Evolutionary conservation across 192 early-diverging fungal species (phyloP), one percentile per base, ranked within the genome.

Genomic region (Coemansia sp.): DNA sequence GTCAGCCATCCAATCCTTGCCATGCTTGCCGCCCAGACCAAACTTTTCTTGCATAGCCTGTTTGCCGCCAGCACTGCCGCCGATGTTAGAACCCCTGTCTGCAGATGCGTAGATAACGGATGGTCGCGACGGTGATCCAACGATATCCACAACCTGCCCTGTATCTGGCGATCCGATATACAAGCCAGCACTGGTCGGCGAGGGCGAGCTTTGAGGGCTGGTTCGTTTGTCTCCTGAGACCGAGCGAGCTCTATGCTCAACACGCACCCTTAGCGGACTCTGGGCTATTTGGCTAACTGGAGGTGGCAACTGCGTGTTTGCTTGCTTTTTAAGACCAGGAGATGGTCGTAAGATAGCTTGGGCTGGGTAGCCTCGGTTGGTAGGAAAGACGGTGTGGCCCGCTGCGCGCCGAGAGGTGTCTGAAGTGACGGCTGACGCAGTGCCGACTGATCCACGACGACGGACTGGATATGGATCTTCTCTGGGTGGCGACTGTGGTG

Each of bases 1-100:
- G 58, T 75, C 78, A 11, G 78, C 73, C 78, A 80, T 80, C 78
- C 73, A 80, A 33, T 63, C 66, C 47, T 80, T 80, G 16, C 77
- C 77, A 52, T 38, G 33, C 14, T 47, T 72, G 7, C 78, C 78
- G 11, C 78, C 78, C 26, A 80, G n/a, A 3, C 77, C 77, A 17
- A 52, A 30, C 30, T 58, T 59, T 26, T 39, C 62, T 37, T 72
- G 73, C 72, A 80, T 80, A 13, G 58, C 28, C 0, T 19, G n/a
- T 21, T 74, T 80, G 61, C 73, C 58, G 28, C 63, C 63, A 14
- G 19, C 21, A 1, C 66, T 47, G 28, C 77, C 77, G 14, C 77
- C 77, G 43, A 80, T 80, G 4, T 59, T 26, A 0, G 73, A 68
- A 21, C 43, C 6, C 14, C 32, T 70, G 40, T 62, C 64, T n/a